phyloP scores from a whole-genome alignment of 345 rosid species.

The Excoecaria agallocha region DNA sequence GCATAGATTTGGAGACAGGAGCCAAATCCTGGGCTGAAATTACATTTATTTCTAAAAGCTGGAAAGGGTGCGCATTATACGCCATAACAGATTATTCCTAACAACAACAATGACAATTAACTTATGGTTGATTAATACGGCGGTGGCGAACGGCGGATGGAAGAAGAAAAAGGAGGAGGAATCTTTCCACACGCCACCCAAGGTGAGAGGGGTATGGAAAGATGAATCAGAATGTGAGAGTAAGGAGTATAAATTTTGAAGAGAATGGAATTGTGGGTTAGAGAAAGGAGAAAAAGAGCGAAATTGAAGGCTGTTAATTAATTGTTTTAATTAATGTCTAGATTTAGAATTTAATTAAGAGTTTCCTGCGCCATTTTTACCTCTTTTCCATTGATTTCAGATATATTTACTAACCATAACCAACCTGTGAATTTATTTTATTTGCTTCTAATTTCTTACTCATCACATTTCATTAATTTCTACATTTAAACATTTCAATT shows the following conservation, averaged over 20 bases:
- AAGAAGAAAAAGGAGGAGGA: neutral
- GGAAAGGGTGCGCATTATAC: slow-evolving; percentile 32
- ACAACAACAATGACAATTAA: no score
- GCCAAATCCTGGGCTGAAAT: slow-evolving; percentile 81
- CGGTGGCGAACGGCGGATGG: neutral
- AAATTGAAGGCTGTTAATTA: neutral
- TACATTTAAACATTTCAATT: no score
- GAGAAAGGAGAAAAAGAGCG: neutral
- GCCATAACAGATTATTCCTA: slow-evolving; percentile 7
- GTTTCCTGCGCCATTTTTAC: neutral
- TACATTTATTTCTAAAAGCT: slow-evolving; percentile 66
- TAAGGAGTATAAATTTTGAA: neutral
- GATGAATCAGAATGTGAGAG: neutral
- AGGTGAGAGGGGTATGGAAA: neutral
- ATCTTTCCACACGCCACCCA: slow-evolving; percentile 1
- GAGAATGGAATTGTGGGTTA: neutral
- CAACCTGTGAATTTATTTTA: neutral
- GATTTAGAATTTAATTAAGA: neutral
- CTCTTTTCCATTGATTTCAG: slow-evolving; percentile 14
- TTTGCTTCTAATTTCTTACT: no score
- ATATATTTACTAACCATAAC: neutral
- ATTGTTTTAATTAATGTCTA: neutral
- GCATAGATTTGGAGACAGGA: slow-evolving; percentile 67
- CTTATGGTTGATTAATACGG: neutral
- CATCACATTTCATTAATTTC: no score